phyloP scores from a whole-genome alignment of 495 filamentous ascomycete species.

The Neurospora terricola region DNA sequence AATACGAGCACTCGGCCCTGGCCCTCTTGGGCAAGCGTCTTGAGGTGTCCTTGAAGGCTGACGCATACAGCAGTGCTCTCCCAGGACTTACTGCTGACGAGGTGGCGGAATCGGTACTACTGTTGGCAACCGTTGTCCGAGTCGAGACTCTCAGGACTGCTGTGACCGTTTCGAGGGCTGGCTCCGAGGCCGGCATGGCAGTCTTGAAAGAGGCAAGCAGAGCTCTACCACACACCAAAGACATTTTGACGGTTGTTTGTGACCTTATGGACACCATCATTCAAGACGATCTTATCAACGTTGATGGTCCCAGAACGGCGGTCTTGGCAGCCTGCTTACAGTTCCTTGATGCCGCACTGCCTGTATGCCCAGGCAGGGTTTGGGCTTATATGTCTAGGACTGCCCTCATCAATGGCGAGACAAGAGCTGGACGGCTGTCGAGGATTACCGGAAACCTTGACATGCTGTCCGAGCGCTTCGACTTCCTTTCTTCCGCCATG shows the following conservation, averaged over 20 bases:
- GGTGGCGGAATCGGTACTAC: constrained; percentile 28
- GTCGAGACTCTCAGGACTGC: constrained; percentile 23
- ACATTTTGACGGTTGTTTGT: constrained; percentile 71
- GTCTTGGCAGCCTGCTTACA: constrained; percentile 65
- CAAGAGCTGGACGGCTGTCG: constrained; percentile 61
- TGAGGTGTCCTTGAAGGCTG: constrained; percentile 38
- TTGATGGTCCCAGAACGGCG: constrained; percentile 44
- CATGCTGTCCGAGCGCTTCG: constrained; percentile 61
- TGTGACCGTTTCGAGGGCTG: constrained; percentile 8
- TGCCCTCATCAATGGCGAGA: constrained; percentile 60
- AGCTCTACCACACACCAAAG: constrained; percentile 58
- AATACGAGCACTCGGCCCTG: constrained; percentile 66
- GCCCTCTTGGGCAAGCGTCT: constrained; percentile 69
- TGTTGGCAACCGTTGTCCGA: constrained; percentile 34
- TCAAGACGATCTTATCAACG: constrained; percentile 44
- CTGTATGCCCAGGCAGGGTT: constrained; percentile 65
- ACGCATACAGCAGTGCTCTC: constrained; percentile 24
- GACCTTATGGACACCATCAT: constrained; percentile 74
- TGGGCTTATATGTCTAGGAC: constrained; percentile 85
- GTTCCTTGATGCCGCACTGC: constrained; percentile 62
- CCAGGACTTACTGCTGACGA: constrained; percentile 25
- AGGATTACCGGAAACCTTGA: constrained; percentile 67
- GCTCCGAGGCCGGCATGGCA: constrained; percentile 26
- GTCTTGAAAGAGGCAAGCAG: constrained; percentile 66
- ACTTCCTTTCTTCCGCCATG: constrained; percentile 63